A percentile compares a stretch with the other conserved stretches of the same genome.
phyloP scores from a whole-genome alignment of 768 basidiomycete species.

The Phanerochaete carnosa region DNA sequence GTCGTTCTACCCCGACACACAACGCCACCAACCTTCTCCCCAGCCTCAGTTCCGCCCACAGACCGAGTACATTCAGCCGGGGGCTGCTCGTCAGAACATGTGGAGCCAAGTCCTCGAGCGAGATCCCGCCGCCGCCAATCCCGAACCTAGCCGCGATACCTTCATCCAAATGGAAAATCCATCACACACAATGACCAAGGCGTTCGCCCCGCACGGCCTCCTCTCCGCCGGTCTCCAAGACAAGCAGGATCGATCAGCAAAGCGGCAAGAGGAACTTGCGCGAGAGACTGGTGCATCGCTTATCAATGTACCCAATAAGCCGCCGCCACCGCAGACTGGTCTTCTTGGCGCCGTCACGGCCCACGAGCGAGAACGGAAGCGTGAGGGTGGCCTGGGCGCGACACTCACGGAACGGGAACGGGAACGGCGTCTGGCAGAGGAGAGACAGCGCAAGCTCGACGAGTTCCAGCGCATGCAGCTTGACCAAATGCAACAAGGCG shows the following conservation, averaged over 20 bases:
- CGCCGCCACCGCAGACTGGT: conserved; percentile 91
- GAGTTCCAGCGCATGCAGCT: conserved; percentile 86
- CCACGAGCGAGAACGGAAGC: conserved; percentile 90
- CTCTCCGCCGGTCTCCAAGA: conserved; percentile 95
- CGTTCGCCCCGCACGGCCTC: conserved; percentile 91
- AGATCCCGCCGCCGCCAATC: conserved; percentile 41
- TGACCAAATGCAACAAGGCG: conserved; percentile 84
- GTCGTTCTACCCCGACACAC: conserved; percentile 39
- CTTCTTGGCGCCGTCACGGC: conserved; percentile 94
- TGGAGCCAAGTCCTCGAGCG: conserved; percentile 90
- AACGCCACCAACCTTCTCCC: conserved; percentile 21
- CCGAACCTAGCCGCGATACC: conserved; percentile 40
- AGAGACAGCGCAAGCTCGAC: conserved; percentile 89
- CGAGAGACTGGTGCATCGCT: conserved; percentile 88
- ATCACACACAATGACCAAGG: conserved; percentile 80
- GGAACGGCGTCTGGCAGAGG: conserved; percentile 88
- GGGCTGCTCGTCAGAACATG: conserved; percentile 61
- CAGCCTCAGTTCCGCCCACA: conserved; percentile 32
- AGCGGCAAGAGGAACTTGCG: conserved; percentile 91
- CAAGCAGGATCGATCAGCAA: conserved; percentile 93
- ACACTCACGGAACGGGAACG: conserved; percentile 93
- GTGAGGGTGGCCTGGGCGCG: conserved; percentile 94
- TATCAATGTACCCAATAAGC: conserved; percentile 94
- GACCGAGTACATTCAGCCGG: conserved; percentile 53
- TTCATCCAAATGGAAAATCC: conserved; percentile 75